A percentile compares a stretch with the other conserved stretches of the same genome.
Evolutionary conservation across 306 rosid genomes (phyloP).

Genomic region (Prunus salicina): DNA sequence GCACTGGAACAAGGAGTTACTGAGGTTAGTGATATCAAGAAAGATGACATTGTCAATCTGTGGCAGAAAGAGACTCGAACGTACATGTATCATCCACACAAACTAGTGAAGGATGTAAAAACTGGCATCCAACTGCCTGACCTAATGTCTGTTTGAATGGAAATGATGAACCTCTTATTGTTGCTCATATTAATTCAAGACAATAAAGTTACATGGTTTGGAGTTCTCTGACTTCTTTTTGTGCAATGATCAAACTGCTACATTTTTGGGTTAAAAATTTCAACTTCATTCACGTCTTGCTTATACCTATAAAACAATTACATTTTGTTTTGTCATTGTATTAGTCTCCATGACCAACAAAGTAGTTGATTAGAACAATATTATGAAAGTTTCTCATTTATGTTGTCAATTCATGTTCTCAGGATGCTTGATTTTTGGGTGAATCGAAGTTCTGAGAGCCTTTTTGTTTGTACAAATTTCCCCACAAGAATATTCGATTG

Average conservation of each 20-base stretch:
- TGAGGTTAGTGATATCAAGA: conserved; percentile 39
- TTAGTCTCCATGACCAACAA: background rate
- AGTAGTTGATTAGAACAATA: background rate
- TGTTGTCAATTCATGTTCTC: no score
- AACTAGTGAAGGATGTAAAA: conserved; percentile 63
- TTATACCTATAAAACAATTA: no score
- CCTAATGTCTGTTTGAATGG: conserved; percentile 63
- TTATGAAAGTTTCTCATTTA: background rate
- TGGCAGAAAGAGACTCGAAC: conserved; percentile 54
- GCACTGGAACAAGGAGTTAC: conserved; percentile 63
- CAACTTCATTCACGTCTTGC: background rate
- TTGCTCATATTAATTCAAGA: conserved; percentile 59
- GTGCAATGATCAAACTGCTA: conserved; percentile 3
- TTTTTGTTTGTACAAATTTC: no score
- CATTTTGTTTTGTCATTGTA: background rate
- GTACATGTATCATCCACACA: conserved; percentile 51
- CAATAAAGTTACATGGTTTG: conserved; percentile 19
- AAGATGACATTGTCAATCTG: conserved; percentile 36
- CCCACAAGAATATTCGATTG: no score
- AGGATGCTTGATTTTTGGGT: no score
- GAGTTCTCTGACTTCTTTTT: background rate
- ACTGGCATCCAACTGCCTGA: conserved; percentile 59
- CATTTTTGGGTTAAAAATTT: background rate
- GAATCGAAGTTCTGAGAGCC: no score
- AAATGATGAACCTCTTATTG: conserved; percentile 65